phyloP scores from a whole-genome alignment of 2,329 filamentous ascomycete species.

The Apiospora rasikravindrae region DNA sequence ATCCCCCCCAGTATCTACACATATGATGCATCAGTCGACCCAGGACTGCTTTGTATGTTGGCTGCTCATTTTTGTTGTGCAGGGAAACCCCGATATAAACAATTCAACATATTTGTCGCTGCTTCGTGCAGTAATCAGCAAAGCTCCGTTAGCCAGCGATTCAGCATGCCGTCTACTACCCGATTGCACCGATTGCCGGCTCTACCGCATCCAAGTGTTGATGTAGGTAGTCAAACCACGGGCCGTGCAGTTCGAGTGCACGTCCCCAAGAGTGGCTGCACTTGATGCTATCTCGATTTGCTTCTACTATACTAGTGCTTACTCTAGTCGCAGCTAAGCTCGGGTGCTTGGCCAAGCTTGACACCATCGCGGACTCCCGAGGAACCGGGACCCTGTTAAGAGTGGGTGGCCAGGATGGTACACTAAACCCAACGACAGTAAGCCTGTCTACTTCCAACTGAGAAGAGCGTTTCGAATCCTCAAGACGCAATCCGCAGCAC shows the following conservation, averaged over 20 bases:
- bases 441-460: neutral
- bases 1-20: too few species aligned
- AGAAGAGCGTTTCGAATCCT: neutral
- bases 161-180: neutral
- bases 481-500: too few species aligned
- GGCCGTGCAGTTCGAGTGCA: neutral
- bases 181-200: neutral
- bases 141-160: too few species aligned
- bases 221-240: neutral
- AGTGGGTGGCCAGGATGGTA: neutral
- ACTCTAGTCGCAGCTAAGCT: neutral
- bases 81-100: neutral
- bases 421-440: slow-evolving; percentile 4
- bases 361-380: neutral
- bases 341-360: neutral
- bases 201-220: neutral
- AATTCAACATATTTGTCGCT: neutral
- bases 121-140: too few species aligned
- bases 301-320: neutral
- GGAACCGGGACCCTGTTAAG: neutral
- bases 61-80: too few species aligned
- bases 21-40: too few species aligned
- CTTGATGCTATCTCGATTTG: neutral
- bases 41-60: too few species aligned
- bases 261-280: neutral